phyloP scores from a whole-genome alignment of 129 eudicot species.

The Flaveria robusta region DNA sequence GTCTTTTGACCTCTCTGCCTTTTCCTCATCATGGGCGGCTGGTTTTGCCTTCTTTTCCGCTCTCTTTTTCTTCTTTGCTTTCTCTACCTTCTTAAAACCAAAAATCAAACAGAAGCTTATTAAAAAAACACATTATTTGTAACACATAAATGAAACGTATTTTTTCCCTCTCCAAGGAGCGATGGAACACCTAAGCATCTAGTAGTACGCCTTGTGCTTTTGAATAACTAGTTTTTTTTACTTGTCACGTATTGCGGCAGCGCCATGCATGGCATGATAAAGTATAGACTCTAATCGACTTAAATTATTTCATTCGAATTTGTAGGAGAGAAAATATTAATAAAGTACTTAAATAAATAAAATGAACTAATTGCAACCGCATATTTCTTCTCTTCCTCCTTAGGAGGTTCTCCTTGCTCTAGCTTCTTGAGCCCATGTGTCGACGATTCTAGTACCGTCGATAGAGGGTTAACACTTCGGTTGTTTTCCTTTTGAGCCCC shows the following conservation, averaged over 20 bases:
- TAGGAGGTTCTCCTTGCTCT: not conserved
- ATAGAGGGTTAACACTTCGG: not conserved
- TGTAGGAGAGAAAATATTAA: no score
- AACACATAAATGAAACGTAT: not conserved
- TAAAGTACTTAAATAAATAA: no score
- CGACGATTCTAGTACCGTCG: not conserved
- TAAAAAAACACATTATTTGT: not conserved
- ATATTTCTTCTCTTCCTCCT: not conserved
- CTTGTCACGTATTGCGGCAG: no score
- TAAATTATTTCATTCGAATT: no score
- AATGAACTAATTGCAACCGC: no score
- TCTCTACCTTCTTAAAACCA: constrained; percentile 29
- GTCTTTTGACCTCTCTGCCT: constrained; percentile 26
- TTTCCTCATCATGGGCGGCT: constrained; percentile 24
- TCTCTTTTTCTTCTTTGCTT: not conserved
- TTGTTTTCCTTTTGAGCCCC: not conserved
- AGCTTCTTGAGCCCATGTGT: no score
- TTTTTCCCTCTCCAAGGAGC: no score
- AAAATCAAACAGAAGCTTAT: not conserved
- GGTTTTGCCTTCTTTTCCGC: constrained; percentile 28
- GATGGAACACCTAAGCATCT: no score
- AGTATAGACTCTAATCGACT: no score
- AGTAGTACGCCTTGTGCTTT: no score
- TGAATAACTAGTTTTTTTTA: no score
- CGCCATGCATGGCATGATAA: no score